phyloP scores from a whole-genome alignment of 1,284 basidiomycete species.

The Lignosus rhinocerotis region DNA sequence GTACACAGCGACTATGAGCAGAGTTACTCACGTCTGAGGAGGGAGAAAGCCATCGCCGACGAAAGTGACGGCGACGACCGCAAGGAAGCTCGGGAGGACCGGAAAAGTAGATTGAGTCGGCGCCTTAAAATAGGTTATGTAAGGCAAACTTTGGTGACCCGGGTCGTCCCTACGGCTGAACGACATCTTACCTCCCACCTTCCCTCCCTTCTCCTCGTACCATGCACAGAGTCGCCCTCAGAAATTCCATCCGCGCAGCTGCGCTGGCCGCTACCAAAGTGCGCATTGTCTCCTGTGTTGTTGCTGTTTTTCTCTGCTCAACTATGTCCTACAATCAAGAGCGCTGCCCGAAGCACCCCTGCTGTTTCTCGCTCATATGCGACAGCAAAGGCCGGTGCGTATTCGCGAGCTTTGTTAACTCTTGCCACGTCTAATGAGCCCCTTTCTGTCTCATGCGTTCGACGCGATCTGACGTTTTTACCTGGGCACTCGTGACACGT shows the following conservation, averaged over 20 bases:
- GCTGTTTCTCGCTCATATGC: constrained; percentile 84
- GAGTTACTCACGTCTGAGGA: constrained; percentile 32
- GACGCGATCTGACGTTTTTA: constrained; percentile 16
- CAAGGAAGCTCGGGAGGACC: constrained; percentile 20
- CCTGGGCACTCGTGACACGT: constrained; percentile 42
- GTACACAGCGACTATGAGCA: neutral
- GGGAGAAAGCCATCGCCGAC: constrained; percentile 30
- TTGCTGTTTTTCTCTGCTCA: constrained; percentile 25
- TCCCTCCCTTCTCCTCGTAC: constrained; percentile 40
- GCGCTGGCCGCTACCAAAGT: constrained; percentile 71
- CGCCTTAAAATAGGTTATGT: constrained; percentile 33
- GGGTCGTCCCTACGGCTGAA: constrained; percentile 29
- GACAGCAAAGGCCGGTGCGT: constrained; percentile 95
- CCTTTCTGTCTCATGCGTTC: constrained; percentile 23
- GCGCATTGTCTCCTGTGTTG: constrained; percentile 26
- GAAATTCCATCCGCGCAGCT: constrained; percentile 78
- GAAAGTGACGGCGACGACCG: constrained; percentile 21
- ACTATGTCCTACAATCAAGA: constrained; percentile 40
- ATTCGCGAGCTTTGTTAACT: constrained; percentile 4
- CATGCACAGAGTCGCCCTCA: constrained; percentile 90
- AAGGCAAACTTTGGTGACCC: constrained; percentile 32
- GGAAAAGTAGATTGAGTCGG: constrained; percentile 31
- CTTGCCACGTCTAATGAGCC: constrained; percentile 26
- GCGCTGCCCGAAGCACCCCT: constrained; percentile 46
- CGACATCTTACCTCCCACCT: constrained; percentile 42